Conservation (phyloP, 768 basidiomycete species). For the Boletales sp. region DNA sequence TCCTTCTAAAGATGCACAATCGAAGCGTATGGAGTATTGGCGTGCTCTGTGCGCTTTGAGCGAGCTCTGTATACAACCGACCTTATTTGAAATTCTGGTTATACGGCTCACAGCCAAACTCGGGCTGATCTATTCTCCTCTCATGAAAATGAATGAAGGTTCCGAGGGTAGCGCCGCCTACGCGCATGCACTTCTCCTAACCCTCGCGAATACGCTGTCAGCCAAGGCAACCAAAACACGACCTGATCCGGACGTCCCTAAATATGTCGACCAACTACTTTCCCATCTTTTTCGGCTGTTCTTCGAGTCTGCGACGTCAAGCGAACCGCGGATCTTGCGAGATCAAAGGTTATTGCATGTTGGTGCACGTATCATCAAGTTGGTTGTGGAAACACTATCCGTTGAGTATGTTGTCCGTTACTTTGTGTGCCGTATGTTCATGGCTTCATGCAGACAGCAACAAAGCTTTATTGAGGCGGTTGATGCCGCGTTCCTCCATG, state of each 20-base stretch:
- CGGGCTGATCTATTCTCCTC: conserved; percentile 55
- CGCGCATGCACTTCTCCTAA: conserved; percentile 74
- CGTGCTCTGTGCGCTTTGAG: conserved; percentile 65
- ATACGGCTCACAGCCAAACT: conserved; percentile 75
- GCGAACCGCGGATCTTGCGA: conserved; percentile 23
- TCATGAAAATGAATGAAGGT: conserved; percentile 30
- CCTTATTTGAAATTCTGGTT: conserved; percentile 83
- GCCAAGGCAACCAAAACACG: conserved; percentile 41
- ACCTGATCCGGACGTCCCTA: conserved; percentile 69
- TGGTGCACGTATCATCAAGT: conserved; percentile 61
- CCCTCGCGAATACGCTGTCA: conserved; percentile 59
- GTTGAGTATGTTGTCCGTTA: conserved; percentile 52
- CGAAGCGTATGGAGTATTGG: conserved; percentile 63
- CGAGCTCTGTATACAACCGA: conserved; percentile 65
- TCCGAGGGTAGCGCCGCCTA: conserved; percentile 74
- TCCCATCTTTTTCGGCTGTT: conserved; percentile 68
- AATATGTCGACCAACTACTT: conserved; percentile 76
- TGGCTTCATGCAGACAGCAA: conserved; percentile 48
- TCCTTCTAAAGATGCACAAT: conserved; percentile 49
- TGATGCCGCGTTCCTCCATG: conserved; percentile 37
- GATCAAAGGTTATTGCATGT: conserved; percentile 37
- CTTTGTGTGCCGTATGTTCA: conserved; percentile 1
- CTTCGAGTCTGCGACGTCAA: conserved; percentile 36
- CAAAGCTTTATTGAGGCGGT: conserved; percentile 48
- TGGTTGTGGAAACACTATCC: conserved; percentile 61